Conservation (phyloP, 257 asterid genomes). For the Verbascum thapsus region DNA sequence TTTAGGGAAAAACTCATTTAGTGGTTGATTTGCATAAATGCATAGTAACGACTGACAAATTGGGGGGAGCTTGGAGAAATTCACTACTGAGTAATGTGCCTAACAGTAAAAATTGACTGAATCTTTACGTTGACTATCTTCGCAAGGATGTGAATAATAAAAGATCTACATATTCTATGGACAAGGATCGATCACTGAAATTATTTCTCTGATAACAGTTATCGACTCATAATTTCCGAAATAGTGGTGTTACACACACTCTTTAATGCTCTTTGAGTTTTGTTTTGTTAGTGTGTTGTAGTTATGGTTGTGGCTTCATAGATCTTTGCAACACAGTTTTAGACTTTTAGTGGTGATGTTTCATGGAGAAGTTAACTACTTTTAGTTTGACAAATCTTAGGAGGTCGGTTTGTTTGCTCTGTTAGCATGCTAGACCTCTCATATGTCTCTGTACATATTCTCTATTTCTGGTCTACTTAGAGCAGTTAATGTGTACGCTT, state of each 20-base stretch:
- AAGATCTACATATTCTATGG: background rate
- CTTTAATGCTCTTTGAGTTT: background rate
- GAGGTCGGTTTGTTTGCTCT: constrained; percentile 9
- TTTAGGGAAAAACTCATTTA: constrained; percentile 4
- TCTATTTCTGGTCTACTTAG: constrained; percentile 1
- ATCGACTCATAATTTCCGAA: background rate
- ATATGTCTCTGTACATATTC: constrained; percentile 1
- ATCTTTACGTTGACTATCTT: background rate
- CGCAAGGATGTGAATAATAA: constrained; percentile 10
- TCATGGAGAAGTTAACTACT: too few relatives aligned
- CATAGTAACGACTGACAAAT: background rate
- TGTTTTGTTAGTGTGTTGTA: background rate
- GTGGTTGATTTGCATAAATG: constrained; percentile 15
- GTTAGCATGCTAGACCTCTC: constrained; percentile 10
- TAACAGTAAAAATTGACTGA: background rate
- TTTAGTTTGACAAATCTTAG: constrained; percentile 17
- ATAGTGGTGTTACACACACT: constrained; percentile 13
- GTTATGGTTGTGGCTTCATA: constrained; percentile 17
- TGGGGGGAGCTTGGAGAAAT: background rate
- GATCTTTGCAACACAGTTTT: constrained; percentile 17
- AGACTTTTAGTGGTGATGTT: constrained; percentile 11
- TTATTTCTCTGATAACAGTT: constrained; percentile 6
- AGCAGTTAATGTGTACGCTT: constrained; percentile 30
- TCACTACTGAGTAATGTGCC: too few relatives aligned
- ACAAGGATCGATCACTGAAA: background rate